phyloP scores from a whole-genome alignment of 2,329 filamentous ascomycete genomes.

The Coniochaeta hoffmannii region DNA sequence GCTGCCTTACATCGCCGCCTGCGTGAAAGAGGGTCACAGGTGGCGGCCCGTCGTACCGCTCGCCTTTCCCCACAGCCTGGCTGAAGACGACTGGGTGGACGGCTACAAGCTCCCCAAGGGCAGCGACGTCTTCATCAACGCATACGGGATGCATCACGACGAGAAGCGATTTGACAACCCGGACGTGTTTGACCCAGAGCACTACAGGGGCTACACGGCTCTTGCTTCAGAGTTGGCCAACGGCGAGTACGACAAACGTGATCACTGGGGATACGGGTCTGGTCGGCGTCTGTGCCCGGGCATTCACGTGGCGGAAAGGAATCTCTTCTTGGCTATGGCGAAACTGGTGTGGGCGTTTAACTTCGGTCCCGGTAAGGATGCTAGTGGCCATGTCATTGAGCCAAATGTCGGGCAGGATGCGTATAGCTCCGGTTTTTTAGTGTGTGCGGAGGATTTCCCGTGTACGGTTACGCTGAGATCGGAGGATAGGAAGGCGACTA shows the following conservation, averaged over 20 bases:
- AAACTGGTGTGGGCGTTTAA: slow-evolving; percentile 8
- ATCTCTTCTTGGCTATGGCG: slow-evolving; percentile 21
- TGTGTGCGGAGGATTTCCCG: slow-evolving; percentile 9
- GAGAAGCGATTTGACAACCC: slow-evolving; percentile 16
- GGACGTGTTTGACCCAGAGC: slow-evolving; percentile 21
- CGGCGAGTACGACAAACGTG: slow-evolving; percentile 8
- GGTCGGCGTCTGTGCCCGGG: slow-evolving; percentile 30
- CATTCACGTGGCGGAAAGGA: slow-evolving; percentile 35
- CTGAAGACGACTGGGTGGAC: slow-evolving; percentile 28
- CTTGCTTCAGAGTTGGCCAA: slow-evolving; percentile 22
- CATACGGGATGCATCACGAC: slow-evolving; percentile 27
- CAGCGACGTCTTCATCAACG: slow-evolving; percentile 26
- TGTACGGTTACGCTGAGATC: slow-evolving; percentile 6
- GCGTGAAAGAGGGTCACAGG: slow-evolving; percentile 33
- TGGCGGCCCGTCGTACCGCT: slow-evolving; percentile 30
- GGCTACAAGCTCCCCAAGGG: slow-evolving; percentile 32
- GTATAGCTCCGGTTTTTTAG: slow-evolving; percentile 9
- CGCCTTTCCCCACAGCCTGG: slow-evolving; percentile 27
- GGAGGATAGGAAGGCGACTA: slow-evolving; percentile 7
- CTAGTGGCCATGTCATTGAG: background rate
- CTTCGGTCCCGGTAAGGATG: background rate
- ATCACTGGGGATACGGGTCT: slow-evolving; percentile 24
- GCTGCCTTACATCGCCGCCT: slow-evolving; percentile 31
- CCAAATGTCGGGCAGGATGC: slow-evolving; percentile 4
- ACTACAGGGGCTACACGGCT: slow-evolving; percentile 17